A percentile compares a stretch with the other conserved stretches of the same genome.
phyloP scores from a whole-genome alignment of 495 filamentous ascomycete genomes.

The Talaromyces proteolyticus region DNA sequence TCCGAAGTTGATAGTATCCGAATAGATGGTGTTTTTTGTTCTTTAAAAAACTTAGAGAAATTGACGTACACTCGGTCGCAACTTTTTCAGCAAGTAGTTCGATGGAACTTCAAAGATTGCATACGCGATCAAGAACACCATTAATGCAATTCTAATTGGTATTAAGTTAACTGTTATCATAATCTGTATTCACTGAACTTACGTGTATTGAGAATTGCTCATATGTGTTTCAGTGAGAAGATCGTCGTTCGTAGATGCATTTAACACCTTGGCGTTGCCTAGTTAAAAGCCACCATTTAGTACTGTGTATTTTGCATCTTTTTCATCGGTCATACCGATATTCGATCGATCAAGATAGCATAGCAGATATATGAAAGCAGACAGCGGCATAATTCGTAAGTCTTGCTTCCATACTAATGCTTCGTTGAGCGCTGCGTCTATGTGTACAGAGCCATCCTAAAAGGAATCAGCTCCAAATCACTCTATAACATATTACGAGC shows the following conservation, averaged over 20 bases:
- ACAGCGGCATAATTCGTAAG: slow-evolving; percentile 52
- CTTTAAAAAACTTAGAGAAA: too few species aligned
- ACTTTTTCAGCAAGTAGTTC: slow-evolving; percentile 66
- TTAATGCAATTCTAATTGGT: slow-evolving; percentile 50
- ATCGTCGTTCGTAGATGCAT: slow-evolving; percentile 52
- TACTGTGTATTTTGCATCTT: too few species aligned
- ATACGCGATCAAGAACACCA: slow-evolving; percentile 69
- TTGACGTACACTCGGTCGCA: slow-evolving; percentile 51
- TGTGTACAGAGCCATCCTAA: too few species aligned
- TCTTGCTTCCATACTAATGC: slow-evolving; percentile 56
- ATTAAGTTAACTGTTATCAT: too few species aligned
- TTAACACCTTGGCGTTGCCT: slow-evolving; percentile 60
- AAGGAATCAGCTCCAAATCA: too few species aligned
- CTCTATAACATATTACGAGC: too few species aligned
- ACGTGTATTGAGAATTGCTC: slow-evolving; percentile 53
- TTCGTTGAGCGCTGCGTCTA: too few species aligned
- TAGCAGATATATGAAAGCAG: slow-evolving; percentile 55
- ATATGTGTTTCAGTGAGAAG: slow-evolving; percentile 57
- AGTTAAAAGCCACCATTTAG: background rate
- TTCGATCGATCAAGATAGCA: slow-evolving; percentile 65
- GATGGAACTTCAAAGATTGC: slow-evolving; percentile 63
- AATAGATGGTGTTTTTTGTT: too few species aligned
- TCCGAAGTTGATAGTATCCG: background rate
- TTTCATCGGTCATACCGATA: slow-evolving; percentile 39
- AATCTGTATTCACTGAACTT: slow-evolving; percentile 6